Conservation (phyloP, 2,329 filamentous ascomycete genomes). For the Aureobasidium zeae region DNA sequence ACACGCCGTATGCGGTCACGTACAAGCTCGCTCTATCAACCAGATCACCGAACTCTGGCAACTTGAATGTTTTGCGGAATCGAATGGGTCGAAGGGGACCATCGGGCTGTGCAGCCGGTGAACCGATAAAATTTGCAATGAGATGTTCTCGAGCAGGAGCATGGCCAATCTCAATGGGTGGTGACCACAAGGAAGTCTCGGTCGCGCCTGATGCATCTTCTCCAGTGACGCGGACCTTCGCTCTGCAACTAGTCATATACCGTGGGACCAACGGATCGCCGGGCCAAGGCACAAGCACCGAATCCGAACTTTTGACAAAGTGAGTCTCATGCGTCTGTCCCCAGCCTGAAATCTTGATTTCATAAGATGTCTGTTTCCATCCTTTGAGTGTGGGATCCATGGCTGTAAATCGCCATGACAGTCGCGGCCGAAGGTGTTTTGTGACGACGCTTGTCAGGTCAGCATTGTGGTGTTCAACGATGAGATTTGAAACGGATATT, state of each 20-base stretch:
- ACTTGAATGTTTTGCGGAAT: constrained; percentile 30
- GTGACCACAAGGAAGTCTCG: constrained; percentile 10
- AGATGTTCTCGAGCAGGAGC: background rate
- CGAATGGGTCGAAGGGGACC: constrained; percentile 13
- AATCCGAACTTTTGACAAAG: background rate
- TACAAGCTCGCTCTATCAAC: constrained; percentile 35
- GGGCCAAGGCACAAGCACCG: constrained; percentile 16
- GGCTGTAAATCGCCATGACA: constrained; percentile 13
- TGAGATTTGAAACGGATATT: background rate
- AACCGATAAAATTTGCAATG: constrained; percentile 13
- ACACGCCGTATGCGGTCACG: constrained; percentile 40
- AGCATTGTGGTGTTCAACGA: constrained; percentile 7
- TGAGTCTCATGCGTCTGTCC: background rate
- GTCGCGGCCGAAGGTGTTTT: constrained; percentile 8
- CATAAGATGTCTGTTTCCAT: constrained; percentile 10
- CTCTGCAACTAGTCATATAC: background rate
- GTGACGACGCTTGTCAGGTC: background rate
- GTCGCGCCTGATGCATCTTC: background rate
- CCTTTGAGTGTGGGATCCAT: background rate
- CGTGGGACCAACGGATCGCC: background rate
- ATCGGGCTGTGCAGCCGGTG: background rate
- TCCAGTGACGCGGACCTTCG: constrained; percentile 10
- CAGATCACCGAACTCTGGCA: constrained; percentile 13
- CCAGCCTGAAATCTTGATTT: constrained; percentile 11
- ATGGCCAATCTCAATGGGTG: background rate